Percentiles rank a stretch among this genome's conserved stretches.
Evolutionary conservation across 2,329 filamentous ascomycete species (phyloP).

Genomic region (Paecilomyces dactylethromorphus): DNA sequence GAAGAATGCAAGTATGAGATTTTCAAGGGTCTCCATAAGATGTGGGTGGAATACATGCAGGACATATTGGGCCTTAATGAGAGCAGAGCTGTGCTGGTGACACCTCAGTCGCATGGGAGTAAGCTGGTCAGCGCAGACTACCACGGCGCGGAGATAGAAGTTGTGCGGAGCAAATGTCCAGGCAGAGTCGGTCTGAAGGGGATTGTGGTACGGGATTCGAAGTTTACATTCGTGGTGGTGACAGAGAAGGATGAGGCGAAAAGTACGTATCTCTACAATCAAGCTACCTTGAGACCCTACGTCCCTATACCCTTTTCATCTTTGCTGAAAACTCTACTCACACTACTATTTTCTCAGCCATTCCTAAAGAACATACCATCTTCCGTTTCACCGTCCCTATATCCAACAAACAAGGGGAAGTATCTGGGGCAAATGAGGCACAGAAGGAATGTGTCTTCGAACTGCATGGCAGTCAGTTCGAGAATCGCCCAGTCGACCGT

Average conservation of each 20-base stretch:
- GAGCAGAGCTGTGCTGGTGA: constrained; percentile 36
- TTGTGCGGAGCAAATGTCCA: constrained; percentile 73
- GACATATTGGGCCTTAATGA: constrained; percentile 64
- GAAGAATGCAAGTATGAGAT: constrained; percentile 64
- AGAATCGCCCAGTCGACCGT: constrained; percentile 73
- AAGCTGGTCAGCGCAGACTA: constrained; percentile 83
- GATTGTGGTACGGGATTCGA: constrained; percentile 83
- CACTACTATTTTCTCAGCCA: constrained; percentile 34
- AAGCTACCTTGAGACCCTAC: background rate
- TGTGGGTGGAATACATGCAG: constrained; percentile 82
- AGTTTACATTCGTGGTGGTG: constrained; percentile 78
- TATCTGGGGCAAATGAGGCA: constrained; percentile 6
- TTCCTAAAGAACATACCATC: constrained; percentile 86
- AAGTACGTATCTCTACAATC: constrained; percentile 39
- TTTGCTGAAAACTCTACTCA: constrained; percentile 2
- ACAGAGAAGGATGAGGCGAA: constrained; percentile 66
- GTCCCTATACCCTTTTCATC: background rate
- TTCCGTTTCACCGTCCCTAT: constrained; percentile 69
- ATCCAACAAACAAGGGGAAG: constrained; percentile 15
- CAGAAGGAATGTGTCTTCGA: constrained; percentile 64
- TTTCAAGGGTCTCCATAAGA: constrained; percentile 66
- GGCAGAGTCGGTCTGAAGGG: constrained; percentile 76
- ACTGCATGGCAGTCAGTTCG: constrained; percentile 79
- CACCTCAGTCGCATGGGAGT: constrained; percentile 45
- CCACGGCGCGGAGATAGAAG: constrained; percentile 77